Evolutionary conservation across 1,139 yeast genomes (phyloP).

Genomic region (Pneumocystis canis): DNA sequence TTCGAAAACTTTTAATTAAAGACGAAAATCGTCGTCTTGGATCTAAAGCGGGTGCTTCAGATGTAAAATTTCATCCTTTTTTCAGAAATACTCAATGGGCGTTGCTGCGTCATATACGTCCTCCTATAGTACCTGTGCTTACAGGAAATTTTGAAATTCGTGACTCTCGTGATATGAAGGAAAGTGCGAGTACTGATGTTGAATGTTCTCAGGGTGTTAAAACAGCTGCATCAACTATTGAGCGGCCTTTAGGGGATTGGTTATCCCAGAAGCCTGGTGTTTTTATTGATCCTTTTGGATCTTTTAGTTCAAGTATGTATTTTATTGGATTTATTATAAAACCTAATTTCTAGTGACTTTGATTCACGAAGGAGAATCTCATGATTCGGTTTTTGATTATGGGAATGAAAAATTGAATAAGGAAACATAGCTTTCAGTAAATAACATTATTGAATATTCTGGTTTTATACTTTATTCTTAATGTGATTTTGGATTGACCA

Average conservation of each 20-base stretch:
- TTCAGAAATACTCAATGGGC: slow-evolving; percentile 95
- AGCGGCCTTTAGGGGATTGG: not conserved
- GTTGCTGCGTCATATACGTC: slow-evolving; percentile 71
- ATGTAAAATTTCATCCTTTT: slow-evolving; percentile 75
- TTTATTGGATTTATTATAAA: not conserved
- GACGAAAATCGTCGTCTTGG: slow-evolving; percentile 83
- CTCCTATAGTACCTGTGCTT: slow-evolving; percentile 86
- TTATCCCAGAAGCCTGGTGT: not conserved
- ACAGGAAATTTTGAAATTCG: slow-evolving; percentile 36
- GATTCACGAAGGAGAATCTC: not conserved
- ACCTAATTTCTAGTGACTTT: not conserved
- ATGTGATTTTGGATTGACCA: not conserved
- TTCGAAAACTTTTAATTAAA: slow-evolving; percentile 67
- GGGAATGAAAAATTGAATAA: not conserved
- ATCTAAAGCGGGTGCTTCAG: slow-evolving; percentile 86
- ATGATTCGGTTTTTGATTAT: not conserved
- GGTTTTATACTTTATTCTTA: not conserved
- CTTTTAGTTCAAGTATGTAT: not conserved
- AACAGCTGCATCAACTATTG: not conserved
- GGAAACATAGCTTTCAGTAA: not conserved
- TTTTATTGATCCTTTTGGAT: not conserved
- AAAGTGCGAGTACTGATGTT: slow-evolving; percentile 24
- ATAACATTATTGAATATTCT: not conserved
- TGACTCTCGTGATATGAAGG: slow-evolving; percentile 22
- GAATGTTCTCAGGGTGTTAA: slow-evolving; percentile 4